These are phyloP conservation scores for Phytopythium montanum DNA, from an alignment of 352 stramenopile genomes.

Conservation along the genomic window DNA sequence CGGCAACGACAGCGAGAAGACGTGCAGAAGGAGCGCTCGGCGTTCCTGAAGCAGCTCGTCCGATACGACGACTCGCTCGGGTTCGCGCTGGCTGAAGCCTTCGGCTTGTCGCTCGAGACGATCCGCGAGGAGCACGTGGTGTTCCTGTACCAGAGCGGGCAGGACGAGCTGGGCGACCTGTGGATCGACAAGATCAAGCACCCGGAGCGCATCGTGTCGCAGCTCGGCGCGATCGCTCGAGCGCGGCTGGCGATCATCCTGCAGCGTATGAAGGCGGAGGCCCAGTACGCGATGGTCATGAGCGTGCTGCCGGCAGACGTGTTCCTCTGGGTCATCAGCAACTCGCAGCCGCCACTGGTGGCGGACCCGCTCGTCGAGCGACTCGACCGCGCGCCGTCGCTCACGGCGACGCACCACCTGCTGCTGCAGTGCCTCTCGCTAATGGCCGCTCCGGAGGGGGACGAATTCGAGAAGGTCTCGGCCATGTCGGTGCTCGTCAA, in stretches of 20 bases:
- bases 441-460: constrained; percentile 33
- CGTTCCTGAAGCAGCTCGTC: constrained; percentile 71
- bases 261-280: constrained; percentile 67
- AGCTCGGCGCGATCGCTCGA: constrained; percentile 63
- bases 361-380: constrained; percentile 60
- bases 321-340: constrained; percentile 67
- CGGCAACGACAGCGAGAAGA: constrained; percentile 19
- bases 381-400: constrained; percentile 63
- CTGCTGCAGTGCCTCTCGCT: constrained; percentile 60
- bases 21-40: constrained; percentile 44
- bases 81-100: constrained; percentile 68
- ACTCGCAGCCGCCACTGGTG: constrained; percentile 45
- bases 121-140: constrained; percentile 80
- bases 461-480: constrained; percentile 63
- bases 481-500: constrained; percentile 85
- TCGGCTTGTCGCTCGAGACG: constrained; percentile 61
- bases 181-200: constrained; percentile 73
- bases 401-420: constrained; percentile 72
- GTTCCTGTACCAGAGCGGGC: constrained; percentile 74
- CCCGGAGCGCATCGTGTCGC: constrained; percentile 50
- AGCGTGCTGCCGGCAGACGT: constrained; percentile 76
- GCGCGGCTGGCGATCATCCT: constrained; percentile 71
- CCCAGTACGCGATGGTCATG: constrained; percentile 79
- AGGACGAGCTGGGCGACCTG: constrained; percentile 64
- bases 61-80: constrained; percentile 59